phyloP scores from a whole-genome alignment of 2,329 filamentous ascomycete species.

The Ascochyta clinopodiicola region DNA sequence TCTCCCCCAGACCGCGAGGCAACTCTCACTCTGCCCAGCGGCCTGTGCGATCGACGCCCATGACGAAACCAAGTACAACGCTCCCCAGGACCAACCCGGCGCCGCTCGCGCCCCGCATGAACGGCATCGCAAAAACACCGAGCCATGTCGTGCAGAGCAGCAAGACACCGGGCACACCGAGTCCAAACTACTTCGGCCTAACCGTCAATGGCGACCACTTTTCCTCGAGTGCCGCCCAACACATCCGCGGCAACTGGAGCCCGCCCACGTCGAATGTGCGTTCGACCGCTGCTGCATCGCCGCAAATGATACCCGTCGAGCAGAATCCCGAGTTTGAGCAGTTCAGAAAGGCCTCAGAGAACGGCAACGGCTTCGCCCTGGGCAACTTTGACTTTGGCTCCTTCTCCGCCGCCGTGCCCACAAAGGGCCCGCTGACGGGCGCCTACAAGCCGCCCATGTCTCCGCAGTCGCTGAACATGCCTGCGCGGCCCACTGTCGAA shows the following conservation, averaged over 20 bases:
- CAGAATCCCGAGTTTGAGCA: conserved; percentile 83
- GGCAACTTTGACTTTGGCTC: conserved; percentile 53
- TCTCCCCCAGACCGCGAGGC: conserved; percentile 43
- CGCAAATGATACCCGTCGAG: conserved; percentile 73
- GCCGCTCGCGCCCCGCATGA: conserved; percentile 41
- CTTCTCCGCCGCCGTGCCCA: conserved; percentile 34
- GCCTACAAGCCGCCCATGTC: conserved; percentile 35
- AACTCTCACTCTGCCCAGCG: conserved; percentile 34
- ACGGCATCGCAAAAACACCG: conserved; percentile 44
- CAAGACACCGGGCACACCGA: conserved; percentile 54
- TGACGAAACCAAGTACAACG: conserved; percentile 37
- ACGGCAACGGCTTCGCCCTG: conserved; percentile 57
- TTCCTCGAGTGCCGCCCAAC: conserved; percentile 64
- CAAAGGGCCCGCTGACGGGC: conserved; percentile 22
- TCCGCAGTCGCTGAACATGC: conserved; percentile 44
- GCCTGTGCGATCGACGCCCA: conserved; percentile 37
- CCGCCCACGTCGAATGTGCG: conserved; percentile 73
- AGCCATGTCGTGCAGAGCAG: conserved; percentile 31
- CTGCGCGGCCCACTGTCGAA: conserved; percentile 24
- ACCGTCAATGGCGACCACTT: conserved; percentile 66
- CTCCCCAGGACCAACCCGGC: conserved; percentile 30
- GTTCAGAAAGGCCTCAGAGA: conserved; percentile 72
- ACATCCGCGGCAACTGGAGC: conserved; percentile 77
- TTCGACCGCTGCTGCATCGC: conserved; percentile 71
- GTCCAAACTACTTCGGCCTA: conserved; percentile 89